Base-by-base conservation (phyloP, 192 early-diverging fungal species). In the Diversispora eburnea region DNA sequence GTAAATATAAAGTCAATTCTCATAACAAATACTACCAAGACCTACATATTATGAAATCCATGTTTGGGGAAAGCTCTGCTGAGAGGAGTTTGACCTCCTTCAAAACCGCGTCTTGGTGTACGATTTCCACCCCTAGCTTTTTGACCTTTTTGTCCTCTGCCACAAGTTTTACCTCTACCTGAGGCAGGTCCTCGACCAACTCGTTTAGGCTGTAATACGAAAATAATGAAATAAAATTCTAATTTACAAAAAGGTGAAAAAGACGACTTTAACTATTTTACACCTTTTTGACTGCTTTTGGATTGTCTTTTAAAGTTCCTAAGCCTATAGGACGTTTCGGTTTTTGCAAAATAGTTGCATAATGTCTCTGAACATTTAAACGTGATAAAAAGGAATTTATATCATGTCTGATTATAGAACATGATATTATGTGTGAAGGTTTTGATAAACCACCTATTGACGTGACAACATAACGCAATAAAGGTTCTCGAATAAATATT, bases 51-150 rank as follows among this genome's bases (percentile, higher is more conserved):
- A 75, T 84, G 84, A 77, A 93, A 93, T 63, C 95, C 95, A 70
- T 92, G 87, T 80, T 95, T 94, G 3, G 95, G 95, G 54, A 97
- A 88, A 42, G 88, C 86, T 55, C 87, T 87, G 25, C 88, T 86
- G 54, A 97, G 74, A 57, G 94, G 92, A 17, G 91, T 93, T 76
- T 97, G 95, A 42, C 97, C 97, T 74, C 97, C 97, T 79, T 97
- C 94, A 75, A 94, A 98, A 20, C 88, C 92, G 3, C 90, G 91
- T 20, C 85, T 81, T 19, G 94, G 94, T 57, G 90, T 86, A 65
- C 87, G 79, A 62, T 92, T 93, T 67, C 90, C 87, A 7, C 88
- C 76, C 8, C 93, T 89, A 33, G 92, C 88, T 47, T 95, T 90
- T 77, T 90, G 94, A 67, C 97, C 97, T 81, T 97, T 97, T 66